A percentile compares a stretch with the other conserved stretches of the same genome.
These are phyloP conservation scores for Stenogyne calaminthoides DNA, from an alignment of 305 asterid species.

Conservation along the genomic window DNA sequence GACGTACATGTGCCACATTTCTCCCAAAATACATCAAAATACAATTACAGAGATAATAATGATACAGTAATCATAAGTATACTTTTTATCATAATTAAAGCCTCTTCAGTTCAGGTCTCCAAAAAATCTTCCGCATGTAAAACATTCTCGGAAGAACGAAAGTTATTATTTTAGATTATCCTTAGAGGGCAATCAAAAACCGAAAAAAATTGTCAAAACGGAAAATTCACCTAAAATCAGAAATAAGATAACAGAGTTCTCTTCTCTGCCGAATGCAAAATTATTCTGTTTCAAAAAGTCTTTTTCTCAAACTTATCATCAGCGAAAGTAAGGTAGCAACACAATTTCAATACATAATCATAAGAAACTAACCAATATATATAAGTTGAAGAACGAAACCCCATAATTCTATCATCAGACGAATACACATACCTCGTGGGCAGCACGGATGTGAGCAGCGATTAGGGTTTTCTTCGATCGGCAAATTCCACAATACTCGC, in stretches of 20 bases:
- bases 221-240: not conserved
- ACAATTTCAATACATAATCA: not conserved
- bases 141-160: constrained; percentile 31
- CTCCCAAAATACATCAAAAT: not conserved
- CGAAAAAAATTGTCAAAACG: not conserved
- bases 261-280: not conserved
- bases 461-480: constrained; percentile 82
- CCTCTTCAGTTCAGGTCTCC: too few species aligned
- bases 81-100: not conserved
- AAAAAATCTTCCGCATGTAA: not conserved
- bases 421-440: constrained; percentile 53
- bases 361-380: not conserved
- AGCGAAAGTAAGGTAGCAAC: not conserved
- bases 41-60: not conserved
- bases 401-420: not conserved
- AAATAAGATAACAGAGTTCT: not conserved
- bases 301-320: not conserved
- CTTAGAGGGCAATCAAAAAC: constrained; percentile 25
- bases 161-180: constrained; percentile 10
- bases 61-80: not conserved
- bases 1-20: not conserved
- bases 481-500: constrained; percentile 82
- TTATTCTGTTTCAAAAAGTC: constrained; percentile 10
- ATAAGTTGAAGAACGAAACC: not conserved
- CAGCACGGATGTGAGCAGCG: constrained; percentile 57